These are phyloP conservation scores for Colletotrichum gigasporum DNA, from an alignment of 2,329 filamentous ascomycete genomes.

Conservation along the genomic window DNA sequence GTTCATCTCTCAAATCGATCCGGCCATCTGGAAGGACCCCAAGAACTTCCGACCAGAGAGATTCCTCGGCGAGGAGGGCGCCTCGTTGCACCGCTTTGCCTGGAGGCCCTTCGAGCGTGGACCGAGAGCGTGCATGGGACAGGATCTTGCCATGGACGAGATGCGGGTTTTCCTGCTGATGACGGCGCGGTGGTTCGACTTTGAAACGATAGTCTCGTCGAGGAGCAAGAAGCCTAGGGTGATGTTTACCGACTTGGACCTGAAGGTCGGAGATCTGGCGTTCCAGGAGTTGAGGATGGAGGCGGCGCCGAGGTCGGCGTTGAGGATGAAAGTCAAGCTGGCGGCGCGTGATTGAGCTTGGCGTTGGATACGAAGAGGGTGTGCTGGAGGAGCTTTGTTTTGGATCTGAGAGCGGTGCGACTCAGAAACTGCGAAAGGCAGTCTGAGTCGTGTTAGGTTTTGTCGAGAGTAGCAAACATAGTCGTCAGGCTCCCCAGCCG, in stretches of 20 bases:
- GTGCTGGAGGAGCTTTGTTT: too few species aligned
- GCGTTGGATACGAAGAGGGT: too few species aligned
- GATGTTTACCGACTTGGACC: constrained; percentile 35
- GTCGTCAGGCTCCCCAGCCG: too few species aligned
- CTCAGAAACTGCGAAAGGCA: too few species aligned
- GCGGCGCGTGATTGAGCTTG: background rate
- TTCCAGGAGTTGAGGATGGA: constrained; percentile 30
- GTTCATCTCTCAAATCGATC: constrained; percentile 40
- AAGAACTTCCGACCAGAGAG: constrained; percentile 51
- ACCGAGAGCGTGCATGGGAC: constrained; percentile 44
- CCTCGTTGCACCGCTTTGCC: constrained; percentile 21
- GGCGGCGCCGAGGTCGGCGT: constrained; percentile 9
- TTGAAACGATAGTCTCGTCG: constrained; percentile 32
- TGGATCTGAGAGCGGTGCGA: too few species aligned
- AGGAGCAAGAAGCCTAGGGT: constrained; percentile 26
- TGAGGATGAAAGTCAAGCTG: constrained; percentile 14
- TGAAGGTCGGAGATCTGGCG: constrained; percentile 33
- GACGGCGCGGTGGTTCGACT: constrained; percentile 35
- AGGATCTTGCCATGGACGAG: constrained; percentile 44
- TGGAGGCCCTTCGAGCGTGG: constrained; percentile 45
- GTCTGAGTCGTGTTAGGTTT: too few species aligned
- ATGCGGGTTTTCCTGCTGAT: constrained; percentile 37
- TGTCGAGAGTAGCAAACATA: too few species aligned
- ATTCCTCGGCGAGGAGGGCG: constrained; percentile 41
- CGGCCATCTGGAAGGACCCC: constrained; percentile 46